Conservation (phyloP, 805 yeast species). For the Myxozyma lipomycoides region DNA sequence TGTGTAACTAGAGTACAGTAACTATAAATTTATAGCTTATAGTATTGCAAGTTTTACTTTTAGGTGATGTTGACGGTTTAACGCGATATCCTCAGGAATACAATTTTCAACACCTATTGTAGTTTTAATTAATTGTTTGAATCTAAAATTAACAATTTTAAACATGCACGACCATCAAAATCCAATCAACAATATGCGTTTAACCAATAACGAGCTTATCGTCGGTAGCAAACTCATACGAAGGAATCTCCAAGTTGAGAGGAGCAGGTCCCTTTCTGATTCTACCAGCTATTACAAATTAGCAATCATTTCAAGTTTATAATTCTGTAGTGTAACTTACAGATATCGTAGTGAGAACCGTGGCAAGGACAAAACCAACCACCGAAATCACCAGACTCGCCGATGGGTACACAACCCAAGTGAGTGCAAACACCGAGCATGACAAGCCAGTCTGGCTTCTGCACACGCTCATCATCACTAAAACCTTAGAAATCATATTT, state of each 20-base stretch:
- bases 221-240: constrained; percentile 75
- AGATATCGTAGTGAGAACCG: constrained; percentile 99
- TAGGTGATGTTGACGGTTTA: too few relatives aligned
- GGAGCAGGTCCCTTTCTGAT: constrained; percentile 99
- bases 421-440: constrained; percentile 99
- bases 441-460: constrained; percentile 96
- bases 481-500: neutral
- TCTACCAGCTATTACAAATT: constrained; percentile 64
- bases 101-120: too few relatives aligned
- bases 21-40: too few relatives aligned
- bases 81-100: too few relatives aligned
- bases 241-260: constrained; percentile 93
- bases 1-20: too few relatives aligned
- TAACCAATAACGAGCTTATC: constrained; percentile 88
- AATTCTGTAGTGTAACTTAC: constrained; percentile 3
- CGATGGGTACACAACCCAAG: constrained; percentile 99
- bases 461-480: constrained; percentile 83
- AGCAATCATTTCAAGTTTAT: neutral
- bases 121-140: too few relatives aligned
- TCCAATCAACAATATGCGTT: too few relatives aligned
- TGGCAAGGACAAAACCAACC: constrained; percentile 99
- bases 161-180: too few relatives aligned
- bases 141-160: too few relatives aligned
- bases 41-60: too few relatives aligned
- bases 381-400: constrained; percentile 99